These are phyloP conservation scores for Phellopilus nigrolimitatus DNA, from an alignment of 1,284 basidiomycete species.

Conservation along the genomic window DNA sequence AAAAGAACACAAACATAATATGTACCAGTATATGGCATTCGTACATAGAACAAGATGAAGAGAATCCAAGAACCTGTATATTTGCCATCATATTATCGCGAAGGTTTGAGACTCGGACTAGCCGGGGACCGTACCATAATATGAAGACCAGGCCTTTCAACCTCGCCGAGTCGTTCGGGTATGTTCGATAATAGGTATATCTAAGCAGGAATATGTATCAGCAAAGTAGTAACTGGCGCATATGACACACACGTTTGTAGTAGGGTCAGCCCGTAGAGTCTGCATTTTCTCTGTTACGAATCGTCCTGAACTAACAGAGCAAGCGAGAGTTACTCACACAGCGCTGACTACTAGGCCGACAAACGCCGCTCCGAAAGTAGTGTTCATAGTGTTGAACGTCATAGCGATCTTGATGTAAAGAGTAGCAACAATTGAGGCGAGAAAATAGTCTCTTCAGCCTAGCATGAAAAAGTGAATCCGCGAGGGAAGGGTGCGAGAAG, in stretches of 20 bases:
- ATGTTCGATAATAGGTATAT: constrained; percentile 22
- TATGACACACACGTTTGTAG: constrained; percentile 27
- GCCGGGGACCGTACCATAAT: constrained; percentile 22
- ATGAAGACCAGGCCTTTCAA: constrained; percentile 26
- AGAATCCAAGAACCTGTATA: constrained; percentile 25
- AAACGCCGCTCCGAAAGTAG: constrained; percentile 28
- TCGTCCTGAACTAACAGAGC: not conserved
- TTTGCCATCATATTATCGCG: not conserved
- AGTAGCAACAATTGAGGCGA: too few species aligned
- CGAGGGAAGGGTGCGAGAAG: too few species aligned
- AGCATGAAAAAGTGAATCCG: too few species aligned
- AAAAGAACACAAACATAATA: not conserved
- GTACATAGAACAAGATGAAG: constrained; percentile 28
- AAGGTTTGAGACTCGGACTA: not conserved
- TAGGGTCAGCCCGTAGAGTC: constrained; percentile 29
- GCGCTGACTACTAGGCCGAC: constrained; percentile 27
- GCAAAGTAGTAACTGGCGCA: not conserved
- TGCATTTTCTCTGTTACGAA: constrained; percentile 10
- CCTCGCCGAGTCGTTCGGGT: constrained; percentile 22
- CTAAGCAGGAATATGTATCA: not conserved
- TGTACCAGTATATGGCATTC: constrained; percentile 28
- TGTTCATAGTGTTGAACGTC: constrained; percentile 20
- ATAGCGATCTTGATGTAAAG: too few species aligned
- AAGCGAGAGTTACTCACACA: constrained; percentile 22
- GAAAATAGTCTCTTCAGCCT: too few species aligned